Conservation (phyloP, 306 rosid genomes). For the Lathyrus aphaca region DNA sequence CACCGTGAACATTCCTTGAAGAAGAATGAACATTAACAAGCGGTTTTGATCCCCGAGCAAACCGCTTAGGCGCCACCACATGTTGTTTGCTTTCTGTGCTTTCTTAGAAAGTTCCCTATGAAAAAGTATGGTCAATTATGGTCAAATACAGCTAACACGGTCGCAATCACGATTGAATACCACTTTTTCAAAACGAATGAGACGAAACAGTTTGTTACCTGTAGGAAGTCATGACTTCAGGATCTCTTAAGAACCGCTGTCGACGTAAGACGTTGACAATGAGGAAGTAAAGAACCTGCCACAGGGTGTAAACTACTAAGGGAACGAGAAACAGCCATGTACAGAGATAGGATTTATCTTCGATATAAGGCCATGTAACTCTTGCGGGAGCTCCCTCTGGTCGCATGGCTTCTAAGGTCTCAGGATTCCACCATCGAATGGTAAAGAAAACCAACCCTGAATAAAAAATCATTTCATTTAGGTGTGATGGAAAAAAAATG, state of each 20-base stretch:
- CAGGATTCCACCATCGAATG: slow-evolving; percentile 92
- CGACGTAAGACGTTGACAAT: slow-evolving; percentile 83
- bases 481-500: not conserved
- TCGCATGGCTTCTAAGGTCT: slow-evolving; percentile 77
- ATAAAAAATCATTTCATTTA: slow-evolving; percentile 19
- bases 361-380: slow-evolving; percentile 85
- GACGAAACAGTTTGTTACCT: slow-evolving; percentile 43
- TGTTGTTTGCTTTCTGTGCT: slow-evolving; percentile 87
- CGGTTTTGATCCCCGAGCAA: slow-evolving; percentile 95
- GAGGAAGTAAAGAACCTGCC: slow-evolving; percentile 88
- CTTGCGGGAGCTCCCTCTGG: slow-evolving; percentile 67
- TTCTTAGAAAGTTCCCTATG: slow-evolving; percentile 86
- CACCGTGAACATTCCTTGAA: slow-evolving; percentile 81
- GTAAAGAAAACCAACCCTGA: slow-evolving; percentile 93
- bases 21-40: slow-evolving; percentile 67
- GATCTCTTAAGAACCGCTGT: slow-evolving; percentile 80
- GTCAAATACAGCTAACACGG: not conserved
- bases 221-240: slow-evolving; percentile 97
- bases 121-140: slow-evolving; percentile 2
- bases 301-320: slow-evolving; percentile 73
- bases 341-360: slow-evolving; percentile 73
- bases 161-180: not conserved
- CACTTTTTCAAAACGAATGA: not conserved
- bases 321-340: slow-evolving; percentile 85
- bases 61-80: slow-evolving; percentile 94